Evolutionary conservation across 306 rosid species (phyloP).

Genomic region (Casuarina glauca): DNA sequence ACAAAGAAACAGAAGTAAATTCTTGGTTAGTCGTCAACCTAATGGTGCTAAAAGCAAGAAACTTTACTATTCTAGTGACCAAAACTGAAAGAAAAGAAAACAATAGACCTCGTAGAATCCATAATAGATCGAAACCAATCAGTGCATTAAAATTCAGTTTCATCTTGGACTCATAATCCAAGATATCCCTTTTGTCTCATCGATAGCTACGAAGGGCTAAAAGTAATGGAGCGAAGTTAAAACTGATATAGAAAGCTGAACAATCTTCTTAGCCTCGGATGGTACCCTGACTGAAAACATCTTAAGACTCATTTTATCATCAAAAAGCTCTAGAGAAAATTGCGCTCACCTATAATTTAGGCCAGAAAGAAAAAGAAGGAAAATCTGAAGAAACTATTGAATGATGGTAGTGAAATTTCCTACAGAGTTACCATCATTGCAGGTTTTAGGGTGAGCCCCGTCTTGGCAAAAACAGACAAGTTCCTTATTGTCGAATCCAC

Average conservation of each 20-base stretch:
- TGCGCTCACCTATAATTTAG: background rate
- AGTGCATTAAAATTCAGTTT: background rate
- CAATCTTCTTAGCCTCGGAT: background rate
- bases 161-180: background rate
- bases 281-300: too few species aligned
- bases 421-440: constrained; percentile 48
- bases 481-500: constrained; percentile 47
- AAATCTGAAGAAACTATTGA: background rate
- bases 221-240: too few species aligned
- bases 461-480: constrained; percentile 59
- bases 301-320: background rate
- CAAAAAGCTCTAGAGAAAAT: background rate
- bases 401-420: constrained; percentile 1
- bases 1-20: too few species aligned
- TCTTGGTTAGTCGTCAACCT: too few species aligned
- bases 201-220: background rate
- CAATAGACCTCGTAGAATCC: too few species aligned
- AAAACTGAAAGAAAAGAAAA: too few species aligned
- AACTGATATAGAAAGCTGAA: background rate
- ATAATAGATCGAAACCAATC: background rate
- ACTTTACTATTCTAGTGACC: too few species aligned
- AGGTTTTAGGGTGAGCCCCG: constrained; percentile 40
- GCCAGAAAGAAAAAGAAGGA: background rate
- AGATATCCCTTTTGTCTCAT: background rate
- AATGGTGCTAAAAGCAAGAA: too few species aligned